These are phyloP conservation scores for Mucor circinelloides DNA, from an alignment of 371 early-diverging fungal species.

Conservation along the genomic window DNA sequence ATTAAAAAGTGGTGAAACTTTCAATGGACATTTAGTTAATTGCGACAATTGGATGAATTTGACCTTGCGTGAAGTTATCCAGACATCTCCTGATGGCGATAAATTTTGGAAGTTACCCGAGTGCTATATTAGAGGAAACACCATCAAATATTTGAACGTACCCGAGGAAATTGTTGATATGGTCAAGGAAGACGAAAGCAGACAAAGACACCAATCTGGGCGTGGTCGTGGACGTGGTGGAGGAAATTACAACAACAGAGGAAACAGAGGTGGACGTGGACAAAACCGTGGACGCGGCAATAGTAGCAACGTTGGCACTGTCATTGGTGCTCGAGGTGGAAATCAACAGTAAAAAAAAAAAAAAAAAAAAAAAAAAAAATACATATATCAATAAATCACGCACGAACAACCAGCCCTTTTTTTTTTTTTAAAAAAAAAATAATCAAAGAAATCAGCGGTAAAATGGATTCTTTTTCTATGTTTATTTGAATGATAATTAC, in stretches of 20 bases:
- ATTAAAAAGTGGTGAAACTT: conserved; percentile 97
- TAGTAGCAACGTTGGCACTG: background rate
- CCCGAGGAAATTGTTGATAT: conserved; percentile 92
- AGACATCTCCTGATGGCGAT: conserved; percentile 92
- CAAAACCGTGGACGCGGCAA: conserved; percentile 33
- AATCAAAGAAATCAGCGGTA: no score
- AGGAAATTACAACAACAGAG: conserved; percentile 37
- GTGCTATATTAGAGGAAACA: conserved; percentile 91
- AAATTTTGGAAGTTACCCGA: conserved; percentile 92
- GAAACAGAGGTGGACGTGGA: conserved; percentile 42
- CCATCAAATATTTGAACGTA: conserved; percentile 93
- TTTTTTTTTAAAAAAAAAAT: conserved; percentile 1
- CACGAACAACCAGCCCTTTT: background rate
- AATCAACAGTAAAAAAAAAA: background rate
- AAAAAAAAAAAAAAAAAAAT: background rate
- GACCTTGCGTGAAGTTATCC: conserved; percentile 93
- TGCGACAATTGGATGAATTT: conserved; percentile 99
- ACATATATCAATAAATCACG: background rate
- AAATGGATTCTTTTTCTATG: no score
- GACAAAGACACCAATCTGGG: conserved; percentile 47
- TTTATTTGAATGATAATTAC: background rate
- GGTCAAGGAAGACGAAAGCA: conserved; percentile 76
- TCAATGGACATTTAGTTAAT: conserved; percentile 95
- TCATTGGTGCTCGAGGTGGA: conserved; percentile 20
- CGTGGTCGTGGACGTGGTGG: conserved; percentile 63